Conservation (phyloP, 2,329 filamentous ascomycete genomes). For the Dactylellina sp. region DNA sequence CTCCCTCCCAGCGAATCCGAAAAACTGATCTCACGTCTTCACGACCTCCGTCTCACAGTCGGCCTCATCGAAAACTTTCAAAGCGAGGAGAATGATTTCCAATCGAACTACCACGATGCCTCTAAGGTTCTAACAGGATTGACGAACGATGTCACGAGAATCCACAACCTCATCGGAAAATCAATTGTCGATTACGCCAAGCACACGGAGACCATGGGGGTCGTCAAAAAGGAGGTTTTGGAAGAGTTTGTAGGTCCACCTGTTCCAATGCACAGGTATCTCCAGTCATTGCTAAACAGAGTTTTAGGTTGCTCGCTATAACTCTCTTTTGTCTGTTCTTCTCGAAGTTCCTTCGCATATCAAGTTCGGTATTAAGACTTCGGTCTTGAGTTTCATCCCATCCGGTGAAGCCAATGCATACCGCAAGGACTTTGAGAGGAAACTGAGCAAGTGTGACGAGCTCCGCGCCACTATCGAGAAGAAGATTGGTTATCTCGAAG, state of each 20-base stretch:
- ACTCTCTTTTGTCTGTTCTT: slow-evolving; percentile 19
- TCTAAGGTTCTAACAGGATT: not conserved
- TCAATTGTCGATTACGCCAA: not conserved
- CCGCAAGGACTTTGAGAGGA: slow-evolving; percentile 21
- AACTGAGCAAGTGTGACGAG: not conserved
- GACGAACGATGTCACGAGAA: slow-evolving; percentile 9
- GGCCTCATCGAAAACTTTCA: slow-evolving; percentile 4
- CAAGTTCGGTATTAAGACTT: slow-evolving; percentile 7
- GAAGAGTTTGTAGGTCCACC: slow-evolving; percentile 24
- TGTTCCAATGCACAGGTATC: not conserved
- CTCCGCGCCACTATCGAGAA: slow-evolving; percentile 14
- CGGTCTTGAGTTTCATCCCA: not conserved
- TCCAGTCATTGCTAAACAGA: not conserved
- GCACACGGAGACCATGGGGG: not conserved
- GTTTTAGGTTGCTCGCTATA: slow-evolving; percentile 17
- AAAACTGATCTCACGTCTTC: not conserved
- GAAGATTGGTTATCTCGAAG: slow-evolving; percentile 3
- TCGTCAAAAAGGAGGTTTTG: slow-evolving; percentile 5
- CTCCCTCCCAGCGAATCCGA: slow-evolving; percentile 7
- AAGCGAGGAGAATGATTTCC: not conserved
- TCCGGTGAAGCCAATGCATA: not conserved
- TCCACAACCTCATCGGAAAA: slow-evolving; percentile 22
- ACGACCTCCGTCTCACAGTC: slow-evolving; percentile 7
- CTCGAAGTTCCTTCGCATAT: slow-evolving; percentile 28
- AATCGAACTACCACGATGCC: slow-evolving; percentile 6